These are phyloP conservation scores for Pyrus communis DNA, from an alignment of 306 rosid genomes.

Conservation along the genomic window DNA sequence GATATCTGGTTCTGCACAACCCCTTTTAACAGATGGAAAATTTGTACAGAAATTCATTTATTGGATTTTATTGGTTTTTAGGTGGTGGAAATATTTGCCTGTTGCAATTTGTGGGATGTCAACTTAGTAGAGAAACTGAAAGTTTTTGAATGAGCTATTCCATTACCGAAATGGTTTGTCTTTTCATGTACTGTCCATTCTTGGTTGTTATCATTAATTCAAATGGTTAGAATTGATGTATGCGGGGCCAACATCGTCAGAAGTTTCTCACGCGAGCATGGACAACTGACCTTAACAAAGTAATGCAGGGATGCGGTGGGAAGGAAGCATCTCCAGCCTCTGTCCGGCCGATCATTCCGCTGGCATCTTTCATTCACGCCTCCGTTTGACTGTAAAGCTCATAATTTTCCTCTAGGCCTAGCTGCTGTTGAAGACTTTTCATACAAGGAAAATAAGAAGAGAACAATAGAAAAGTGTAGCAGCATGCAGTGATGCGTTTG, in stretches of 20 bases:
- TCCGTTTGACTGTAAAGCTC: too few relatives aligned
- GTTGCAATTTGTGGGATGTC: constrained; percentile 32
- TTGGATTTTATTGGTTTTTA: constrained; percentile 40
- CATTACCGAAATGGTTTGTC: background rate
- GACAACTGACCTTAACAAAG: too few relatives aligned
- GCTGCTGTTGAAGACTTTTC: background rate
- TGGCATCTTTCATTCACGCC: too few relatives aligned
- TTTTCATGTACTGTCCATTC: background rate
- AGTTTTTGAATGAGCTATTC: background rate
- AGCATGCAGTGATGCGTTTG: background rate
- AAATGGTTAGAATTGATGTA: background rate
- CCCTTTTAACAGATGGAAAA: constrained; percentile 8
- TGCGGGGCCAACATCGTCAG: too few relatives aligned
- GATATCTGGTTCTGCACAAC: constrained; percentile 32
- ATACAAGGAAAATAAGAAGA: background rate
- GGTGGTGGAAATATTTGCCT: constrained; percentile 31
- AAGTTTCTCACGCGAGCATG: too few relatives aligned
- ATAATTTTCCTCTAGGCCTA: too few relatives aligned
- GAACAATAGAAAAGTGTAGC: background rate
- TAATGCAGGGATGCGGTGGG: too few relatives aligned
- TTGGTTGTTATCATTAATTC: background rate
- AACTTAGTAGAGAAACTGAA: constrained; percentile 2
- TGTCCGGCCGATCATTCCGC: too few relatives aligned
- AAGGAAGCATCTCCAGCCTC: too few relatives aligned
- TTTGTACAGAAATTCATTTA: constrained; percentile 70